Conservation (phyloP, 2,329 filamentous ascomycete species). For the Talaromyces sp. region DNA sequence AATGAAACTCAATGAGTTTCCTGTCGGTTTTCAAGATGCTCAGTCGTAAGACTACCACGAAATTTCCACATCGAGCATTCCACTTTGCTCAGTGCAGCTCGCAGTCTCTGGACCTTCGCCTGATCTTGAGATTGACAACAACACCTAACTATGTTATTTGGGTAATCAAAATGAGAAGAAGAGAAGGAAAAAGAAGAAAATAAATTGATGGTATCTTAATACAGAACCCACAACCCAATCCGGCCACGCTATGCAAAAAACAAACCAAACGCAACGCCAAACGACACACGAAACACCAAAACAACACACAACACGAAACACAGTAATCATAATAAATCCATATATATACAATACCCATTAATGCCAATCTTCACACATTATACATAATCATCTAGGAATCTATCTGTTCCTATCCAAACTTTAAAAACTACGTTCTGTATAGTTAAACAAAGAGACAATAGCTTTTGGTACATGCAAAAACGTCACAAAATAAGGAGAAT, state of each 20-base stretch:
- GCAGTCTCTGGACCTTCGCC: neutral
- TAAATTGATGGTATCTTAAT: neutral
- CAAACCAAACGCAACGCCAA: constrained; percentile 5
- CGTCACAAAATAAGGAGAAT: neutral
- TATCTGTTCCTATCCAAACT: constrained; percentile 13
- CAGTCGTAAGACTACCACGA: no score
- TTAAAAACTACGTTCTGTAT: constrained; percentile 6
- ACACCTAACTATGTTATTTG: no score
- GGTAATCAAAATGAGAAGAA: no score
- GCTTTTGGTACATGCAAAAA: constrained; percentile 18
- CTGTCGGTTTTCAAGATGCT: no score
- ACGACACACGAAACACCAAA: constrained; percentile 6
- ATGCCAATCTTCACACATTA: constrained; percentile 15
- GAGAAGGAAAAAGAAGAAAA: neutral
- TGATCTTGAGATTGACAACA: neutral
- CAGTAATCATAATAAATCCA: constrained; percentile 9
- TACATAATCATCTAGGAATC: constrained; percentile 16
- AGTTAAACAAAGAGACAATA: constrained; percentile 10
- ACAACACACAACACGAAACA: constrained; percentile 11
- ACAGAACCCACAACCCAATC: neutral
- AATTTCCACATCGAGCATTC: neutral
- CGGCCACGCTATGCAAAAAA: constrained; percentile 17
- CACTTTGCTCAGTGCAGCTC: neutral
- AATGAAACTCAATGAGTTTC: no score
- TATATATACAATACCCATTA: constrained; percentile 11